Base-by-base conservation (phyloP, 129 eudicot species). In the Helichrysum umbraculigerum region DNA sequence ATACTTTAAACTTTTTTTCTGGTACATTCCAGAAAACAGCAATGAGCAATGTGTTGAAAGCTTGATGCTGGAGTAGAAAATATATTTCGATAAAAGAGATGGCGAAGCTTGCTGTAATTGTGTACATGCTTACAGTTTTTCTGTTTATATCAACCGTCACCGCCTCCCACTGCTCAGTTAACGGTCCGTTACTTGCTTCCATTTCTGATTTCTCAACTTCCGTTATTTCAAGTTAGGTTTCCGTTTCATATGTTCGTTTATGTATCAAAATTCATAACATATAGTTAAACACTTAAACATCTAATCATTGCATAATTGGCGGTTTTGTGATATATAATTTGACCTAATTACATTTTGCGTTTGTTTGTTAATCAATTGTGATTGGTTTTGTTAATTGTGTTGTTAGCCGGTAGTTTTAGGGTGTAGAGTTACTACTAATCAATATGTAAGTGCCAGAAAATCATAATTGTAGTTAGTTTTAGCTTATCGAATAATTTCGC, bases 151-250 rank as follows among this genome's bases (percentile, higher is more conserved):
- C 81, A 17, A 34, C 74, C 66, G 71, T 74, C 72, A 51, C 78
- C 30, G 81, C 86, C 35, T 81, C 90, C 10, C 85, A 42, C 16
- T 83, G 81, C 75, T 52, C 84, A 44, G 29, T 72, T 42, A 52
- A 78, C 20, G 96, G 96, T 81, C 65, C 54, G 77, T 79, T 37
- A 47, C 65, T 50, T 19, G 52, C 57, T 62, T 33, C 19, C 8
- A 3, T 62, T 30, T 42, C 56, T 30, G 56, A 11, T 41, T 68
- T 57, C 41, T 82, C 82, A 69, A 22, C 3, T 39, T 25, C 50
- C 16, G 54, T 77, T 64, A 25, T 41, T 65, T 29, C 19, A 20
- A 70, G 11, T 77, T 72, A 60, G 29, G 14, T 68, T 74, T 60
- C 34, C 12, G 22, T 77, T 72, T 65, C 72, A 19, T 35, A 41